Evolutionary conservation across 2,329 filamentous ascomycete genomes (phyloP).

Genomic region (Botrytis pseudocinerea): DNA sequence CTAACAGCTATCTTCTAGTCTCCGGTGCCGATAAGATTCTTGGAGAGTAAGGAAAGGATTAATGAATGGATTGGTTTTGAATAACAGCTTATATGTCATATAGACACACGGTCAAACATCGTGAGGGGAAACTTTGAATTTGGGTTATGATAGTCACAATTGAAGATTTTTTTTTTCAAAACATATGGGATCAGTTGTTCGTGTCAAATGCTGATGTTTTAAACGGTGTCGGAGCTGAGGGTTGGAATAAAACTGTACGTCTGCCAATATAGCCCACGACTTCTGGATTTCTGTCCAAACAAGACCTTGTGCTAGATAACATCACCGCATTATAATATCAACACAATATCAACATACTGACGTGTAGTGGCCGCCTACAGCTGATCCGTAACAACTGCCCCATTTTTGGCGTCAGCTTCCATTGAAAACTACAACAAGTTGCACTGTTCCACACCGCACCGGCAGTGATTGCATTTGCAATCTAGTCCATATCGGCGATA

Average conservation of each 20-base stretch:
- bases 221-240: background rate
- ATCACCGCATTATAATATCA: background rate
- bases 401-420: background rate
- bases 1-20: conserved; percentile 38
- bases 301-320: background rate
- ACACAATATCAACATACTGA: background rate
- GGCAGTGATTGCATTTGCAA: background rate
- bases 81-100: conserved; percentile 15
- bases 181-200: background rate
- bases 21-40: conserved; percentile 36
- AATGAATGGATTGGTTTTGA: conserved; percentile 4
- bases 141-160: conserved; percentile 9
- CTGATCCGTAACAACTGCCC: background rate
- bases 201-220: background rate
- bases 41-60: conserved; percentile 27
- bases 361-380: background rate
- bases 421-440: background rate
- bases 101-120: background rate
- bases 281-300: background rate
- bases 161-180: background rate
- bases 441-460: background rate
- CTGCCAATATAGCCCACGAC: background rate
- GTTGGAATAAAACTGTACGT: fast-evolving
- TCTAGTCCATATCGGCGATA: background rate
- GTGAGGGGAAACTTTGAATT: conserved; percentile 8